Conservation (phyloP, 805 yeast genomes). For the Cyberlindnera xylosilytica region DNA sequence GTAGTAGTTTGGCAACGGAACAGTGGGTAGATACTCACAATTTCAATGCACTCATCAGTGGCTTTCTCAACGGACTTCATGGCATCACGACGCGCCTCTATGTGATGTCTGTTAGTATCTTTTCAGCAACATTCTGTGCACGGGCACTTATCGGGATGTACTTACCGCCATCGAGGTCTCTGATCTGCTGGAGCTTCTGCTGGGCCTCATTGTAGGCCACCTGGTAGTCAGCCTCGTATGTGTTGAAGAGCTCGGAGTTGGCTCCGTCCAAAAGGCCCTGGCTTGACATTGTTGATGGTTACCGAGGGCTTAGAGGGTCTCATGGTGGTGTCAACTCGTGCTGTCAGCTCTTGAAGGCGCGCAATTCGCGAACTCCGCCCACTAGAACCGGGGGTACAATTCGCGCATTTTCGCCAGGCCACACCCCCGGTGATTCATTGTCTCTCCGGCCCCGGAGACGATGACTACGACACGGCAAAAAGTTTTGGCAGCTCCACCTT, state of each 20-base stretch:
- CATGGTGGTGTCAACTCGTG: background rate
- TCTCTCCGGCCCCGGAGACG: background rate
- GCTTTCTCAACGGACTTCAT: conserved; percentile 61
- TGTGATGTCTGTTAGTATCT: conserved; percentile 4
- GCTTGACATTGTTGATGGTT: conserved; percentile 21
- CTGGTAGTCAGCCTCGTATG: conserved; percentile 44
- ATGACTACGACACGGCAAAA: background rate
- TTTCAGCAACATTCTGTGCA: no score
- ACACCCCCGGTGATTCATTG: no score
- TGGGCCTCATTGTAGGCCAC: conserved; percentile 68
- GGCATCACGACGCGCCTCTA: conserved; percentile 50
- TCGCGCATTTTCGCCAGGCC: no score
- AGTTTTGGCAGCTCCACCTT: background rate
- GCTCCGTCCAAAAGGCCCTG: conserved; percentile 24
- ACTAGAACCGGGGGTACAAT: no score
- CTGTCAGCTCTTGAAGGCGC: no score
- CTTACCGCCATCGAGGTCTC: conserved; percentile 44
- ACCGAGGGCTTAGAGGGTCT: no score
- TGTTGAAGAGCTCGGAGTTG: conserved; percentile 26
- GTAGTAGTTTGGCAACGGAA: no score
- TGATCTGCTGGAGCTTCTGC: conserved; percentile 56
- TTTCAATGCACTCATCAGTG: conserved; percentile 77
- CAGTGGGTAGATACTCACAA: conserved; percentile 33
- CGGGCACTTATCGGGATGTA: conserved; percentile 12
- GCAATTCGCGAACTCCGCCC: background rate